These are phyloP conservation scores for Aspergillus sp. DNA, from an alignment of 2,329 filamentous ascomycete genomes.

Conservation along the genomic window DNA sequence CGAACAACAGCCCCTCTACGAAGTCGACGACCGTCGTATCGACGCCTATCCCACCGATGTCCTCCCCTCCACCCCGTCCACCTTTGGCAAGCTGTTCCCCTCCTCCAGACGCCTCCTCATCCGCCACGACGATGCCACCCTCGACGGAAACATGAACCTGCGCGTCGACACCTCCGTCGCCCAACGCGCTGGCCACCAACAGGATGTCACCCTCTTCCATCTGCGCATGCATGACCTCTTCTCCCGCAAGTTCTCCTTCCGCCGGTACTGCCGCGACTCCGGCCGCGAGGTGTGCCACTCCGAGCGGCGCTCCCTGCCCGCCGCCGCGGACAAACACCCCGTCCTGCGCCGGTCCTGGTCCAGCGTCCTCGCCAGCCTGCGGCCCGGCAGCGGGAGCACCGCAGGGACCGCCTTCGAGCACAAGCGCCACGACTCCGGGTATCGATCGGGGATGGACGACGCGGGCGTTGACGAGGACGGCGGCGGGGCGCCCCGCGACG, in stretches of 20 bases:
- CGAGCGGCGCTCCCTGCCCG: conserved; percentile 60
- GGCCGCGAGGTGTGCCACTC: conserved; percentile 90
- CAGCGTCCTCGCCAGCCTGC: conserved; percentile 56
- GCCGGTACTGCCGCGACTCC: conserved; percentile 88
- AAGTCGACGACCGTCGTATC: conserved; percentile 49
- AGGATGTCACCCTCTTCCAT: conserved; percentile 80
- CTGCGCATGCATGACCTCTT: conserved; percentile 90
- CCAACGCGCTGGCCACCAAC: conserved; percentile 55
- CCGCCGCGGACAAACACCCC: conserved; percentile 49
- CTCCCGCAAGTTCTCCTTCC: conserved; percentile 81
- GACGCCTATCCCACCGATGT: conserved; percentile 64
- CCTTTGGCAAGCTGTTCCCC: conserved; percentile 84
- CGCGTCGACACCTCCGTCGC: conserved; percentile 75
- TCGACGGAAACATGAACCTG: conserved; percentile 95
- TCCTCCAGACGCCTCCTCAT: conserved; percentile 77
- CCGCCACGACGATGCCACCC: conserved; percentile 82
- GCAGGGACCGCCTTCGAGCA: conserved; percentile 40
- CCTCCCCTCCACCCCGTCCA: conserved; percentile 72
- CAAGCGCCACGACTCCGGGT: conserved; percentile 59
- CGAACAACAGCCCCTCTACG: conserved; percentile 46
- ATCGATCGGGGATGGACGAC: conserved; percentile 47
- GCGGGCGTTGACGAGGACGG: conserved; percentile 30
- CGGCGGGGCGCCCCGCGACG: conserved; percentile 11
- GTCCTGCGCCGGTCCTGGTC: conserved; percentile 58
- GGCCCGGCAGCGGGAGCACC: conserved; percentile 49